Percentiles rank a stretch among this genome's conserved stretches.
Evolutionary conservation across 805 yeast genomes (phyloP).

Genomic region (Metschnikowia corniflorae): DNA sequence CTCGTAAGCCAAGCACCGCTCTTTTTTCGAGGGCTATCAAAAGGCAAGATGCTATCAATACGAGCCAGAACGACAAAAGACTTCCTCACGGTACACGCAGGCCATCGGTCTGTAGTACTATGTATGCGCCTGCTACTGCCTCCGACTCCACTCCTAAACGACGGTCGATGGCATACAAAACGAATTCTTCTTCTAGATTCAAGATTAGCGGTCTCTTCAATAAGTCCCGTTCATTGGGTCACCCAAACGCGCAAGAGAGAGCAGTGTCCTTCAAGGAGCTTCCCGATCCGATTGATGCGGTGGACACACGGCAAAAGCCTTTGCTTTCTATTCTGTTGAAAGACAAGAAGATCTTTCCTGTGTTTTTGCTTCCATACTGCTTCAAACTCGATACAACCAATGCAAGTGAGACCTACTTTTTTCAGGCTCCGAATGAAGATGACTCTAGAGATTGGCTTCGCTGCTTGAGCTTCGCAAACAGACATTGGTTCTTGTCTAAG

Average conservation of each 20-base stretch:
- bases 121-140: slow-evolving; percentile 1
- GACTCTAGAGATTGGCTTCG: slow-evolving; percentile 77
- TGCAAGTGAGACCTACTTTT: slow-evolving; percentile 50
- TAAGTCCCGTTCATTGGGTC: slow-evolving; percentile 55
- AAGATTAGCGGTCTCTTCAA: slow-evolving; percentile 56
- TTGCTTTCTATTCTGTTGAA: slow-evolving; percentile 43
- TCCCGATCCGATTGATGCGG: slow-evolving; percentile 47
- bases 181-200: slow-evolving; percentile 39
- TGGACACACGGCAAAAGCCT: slow-evolving; percentile 52
- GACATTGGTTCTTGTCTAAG: slow-evolving; percentile 55
- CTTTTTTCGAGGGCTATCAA: slow-evolving; percentile 30
- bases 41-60: slow-evolving; percentile 32
- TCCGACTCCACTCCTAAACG: slow-evolving; percentile 31
- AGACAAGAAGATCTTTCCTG: slow-evolving; percentile 47
- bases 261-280: slow-evolving; percentile 51
- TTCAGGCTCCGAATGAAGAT: slow-evolving; percentile 60
- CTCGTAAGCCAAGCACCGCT: slow-evolving; percentile 24
- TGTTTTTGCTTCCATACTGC: slow-evolving; percentile 45
- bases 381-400: slow-evolving; percentile 47
- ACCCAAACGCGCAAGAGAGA: slow-evolving; percentile 38
- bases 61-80: slow-evolving; percentile 18
- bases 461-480: slow-evolving; percentile 43
- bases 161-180: slow-evolving; percentile 39
- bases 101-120: not conserved
- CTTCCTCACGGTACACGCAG: not conserved